These are phyloP conservation scores for Colletotrichum salicis DNA, from an alignment of 2,329 filamentous ascomycete genomes.

Conservation along the genomic window DNA sequence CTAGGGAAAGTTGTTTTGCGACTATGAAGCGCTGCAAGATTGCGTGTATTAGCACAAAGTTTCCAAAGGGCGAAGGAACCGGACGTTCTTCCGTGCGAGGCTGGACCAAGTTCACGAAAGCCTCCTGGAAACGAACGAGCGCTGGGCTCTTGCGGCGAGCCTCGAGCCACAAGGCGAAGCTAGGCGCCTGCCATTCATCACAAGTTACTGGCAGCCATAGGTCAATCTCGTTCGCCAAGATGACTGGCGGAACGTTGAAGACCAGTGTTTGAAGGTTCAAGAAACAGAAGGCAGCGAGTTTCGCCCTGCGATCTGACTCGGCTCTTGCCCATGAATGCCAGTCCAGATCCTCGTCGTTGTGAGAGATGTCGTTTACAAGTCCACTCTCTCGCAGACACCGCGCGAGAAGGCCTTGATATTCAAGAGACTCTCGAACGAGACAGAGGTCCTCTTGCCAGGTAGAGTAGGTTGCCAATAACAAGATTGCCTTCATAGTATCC, in stretches of 20 bases:
- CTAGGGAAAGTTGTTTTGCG: neutral
- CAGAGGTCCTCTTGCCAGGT: slow-evolving; percentile 13
- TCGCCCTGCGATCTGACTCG: slow-evolving; percentile 8
- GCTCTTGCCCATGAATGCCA: slow-evolving; percentile 6
- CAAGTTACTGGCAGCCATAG: neutral
- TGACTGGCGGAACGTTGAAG: slow-evolving; percentile 11
- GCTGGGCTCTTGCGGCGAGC: neutral
- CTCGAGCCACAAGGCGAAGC: neutral
- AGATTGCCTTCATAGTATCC: neutral
- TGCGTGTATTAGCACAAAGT: slow-evolving; percentile 11
- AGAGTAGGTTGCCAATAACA: neutral
- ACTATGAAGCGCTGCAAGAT: slow-evolving; percentile 6
- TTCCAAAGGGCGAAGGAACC: slow-evolving; percentile 9
- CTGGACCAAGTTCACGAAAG: neutral
- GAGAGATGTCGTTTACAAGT: neutral
- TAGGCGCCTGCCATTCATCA: neutral
- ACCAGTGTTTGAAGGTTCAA: slow-evolving; percentile 21
- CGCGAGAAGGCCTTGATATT: slow-evolving; percentile 14
- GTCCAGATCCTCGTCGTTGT: neutral
- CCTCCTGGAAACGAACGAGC: slow-evolving; percentile 1
- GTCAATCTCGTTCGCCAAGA: slow-evolving; percentile 3
- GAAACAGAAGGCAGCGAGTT: slow-evolving; percentile 17
- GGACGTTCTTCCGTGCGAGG: neutral
- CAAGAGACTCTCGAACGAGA: slow-evolving; percentile 7
- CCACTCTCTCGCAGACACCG: slow-evolving; percentile 8